Evolutionary conservation across 306 rosid species (phyloP), one percentile per base, ranked within the genome.

Genomic region (Potentilla sterilis): DNA sequence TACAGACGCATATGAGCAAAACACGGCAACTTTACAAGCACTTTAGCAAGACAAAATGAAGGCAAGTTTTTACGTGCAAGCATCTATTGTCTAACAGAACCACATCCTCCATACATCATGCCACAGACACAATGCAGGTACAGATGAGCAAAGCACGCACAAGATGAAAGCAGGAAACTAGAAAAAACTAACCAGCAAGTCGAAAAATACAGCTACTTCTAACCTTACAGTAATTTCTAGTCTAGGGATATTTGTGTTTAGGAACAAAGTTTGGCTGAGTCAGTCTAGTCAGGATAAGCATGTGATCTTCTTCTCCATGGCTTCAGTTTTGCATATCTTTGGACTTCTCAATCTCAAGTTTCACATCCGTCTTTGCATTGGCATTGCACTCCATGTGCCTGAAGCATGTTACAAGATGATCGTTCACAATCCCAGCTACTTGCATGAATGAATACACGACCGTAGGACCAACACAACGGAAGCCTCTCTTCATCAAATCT

Each of bases 391-490:
- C 81, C 6, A 81, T 81, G 88, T 79, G 68, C 79, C 96, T 85
- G 85, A 81, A 92, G 85, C 98, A 95, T 21, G 88, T 77, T 8
- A 86, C 7, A 72, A 92, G 86, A 80, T 95, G 96, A 73, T 92
- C 96, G 77, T 95, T 92, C 55, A 89, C 97, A 24, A 95, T 87
- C 59, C 98, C 97, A 1, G 96, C 70, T 19, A 82, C 96, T 78
- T 92, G 98, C 98, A 95, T 89, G 88, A 95, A 92, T 24, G 96
- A 92, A 79, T 95, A 95, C 73, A 92, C 70, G 13, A 89, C 92
- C 0, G 93, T 95, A 0, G 98, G 97, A 38, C 98, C 98, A 34
- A 95, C 97, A 38, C 98, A 92, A 32, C 96, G 97, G 69, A 95
- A 95, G 35, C 99, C 99, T 81, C 99, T 88, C 35, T 83, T 85